Conservation (phyloP, 75 land plant species). For the Azolla pinnata region DNA sequence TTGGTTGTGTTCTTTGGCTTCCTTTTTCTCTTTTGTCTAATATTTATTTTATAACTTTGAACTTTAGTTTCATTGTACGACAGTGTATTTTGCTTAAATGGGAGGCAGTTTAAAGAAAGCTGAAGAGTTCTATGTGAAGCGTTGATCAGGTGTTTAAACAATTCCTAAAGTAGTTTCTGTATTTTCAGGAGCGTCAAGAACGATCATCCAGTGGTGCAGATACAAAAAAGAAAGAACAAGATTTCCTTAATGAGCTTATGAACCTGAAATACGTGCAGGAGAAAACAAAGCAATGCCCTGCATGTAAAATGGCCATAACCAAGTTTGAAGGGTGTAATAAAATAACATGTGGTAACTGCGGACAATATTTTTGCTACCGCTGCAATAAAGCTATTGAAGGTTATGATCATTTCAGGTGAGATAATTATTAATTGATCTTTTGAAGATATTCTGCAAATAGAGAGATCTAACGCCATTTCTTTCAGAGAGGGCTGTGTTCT, state of each 20-base stretch:
- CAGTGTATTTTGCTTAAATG: too few species aligned
- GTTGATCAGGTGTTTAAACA: too few species aligned
- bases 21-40: too few species aligned
- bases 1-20: too few species aligned
- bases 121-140: too few species aligned
- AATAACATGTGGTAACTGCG: constrained; percentile 78
- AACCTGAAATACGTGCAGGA: constrained; percentile 46
- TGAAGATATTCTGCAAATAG: too few species aligned
- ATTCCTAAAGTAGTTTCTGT: too few species aligned
- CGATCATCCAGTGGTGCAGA: constrained; percentile 15
- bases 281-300: constrained; percentile 81
- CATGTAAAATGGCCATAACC: constrained; percentile 81
- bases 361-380: constrained; percentile 62
- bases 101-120: too few species aligned
- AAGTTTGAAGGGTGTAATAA: constrained; percentile 85
- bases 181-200: constrained; percentile 48
- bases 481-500: constrained; percentile 37
- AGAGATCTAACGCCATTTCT: too few species aligned
- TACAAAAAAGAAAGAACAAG: constrained; percentile 42
- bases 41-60: too few species aligned
- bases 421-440: too few species aligned
- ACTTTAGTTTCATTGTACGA: too few species aligned
- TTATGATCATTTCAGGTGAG: constrained; percentile 75
- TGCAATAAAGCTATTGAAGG: constrained; percentile 66
- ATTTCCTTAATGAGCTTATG: constrained; percentile 59